Percentiles rank a stretch among this genome's conserved stretches.
These are phyloP conservation scores for Saccharomyces mikatae DNA, from an alignment of 805 yeast genomes.

Conservation along the genomic window DNA sequence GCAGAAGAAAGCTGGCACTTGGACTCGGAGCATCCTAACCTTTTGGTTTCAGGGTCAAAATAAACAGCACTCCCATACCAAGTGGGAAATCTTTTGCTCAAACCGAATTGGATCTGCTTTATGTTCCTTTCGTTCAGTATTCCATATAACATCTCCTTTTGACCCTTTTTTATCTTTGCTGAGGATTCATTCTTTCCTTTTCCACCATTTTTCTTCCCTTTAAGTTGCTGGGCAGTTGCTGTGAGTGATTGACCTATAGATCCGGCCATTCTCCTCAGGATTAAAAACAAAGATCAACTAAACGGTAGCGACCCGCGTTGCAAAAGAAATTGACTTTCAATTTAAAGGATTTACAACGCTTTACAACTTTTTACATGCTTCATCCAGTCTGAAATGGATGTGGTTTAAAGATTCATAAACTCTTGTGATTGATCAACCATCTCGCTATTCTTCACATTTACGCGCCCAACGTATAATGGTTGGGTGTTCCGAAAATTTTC, in stretches of 20 bases:
- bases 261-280: not conserved
- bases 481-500: not conserved
- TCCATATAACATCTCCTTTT: conserved; percentile 44
- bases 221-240: not conserved
- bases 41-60: conserved; percentile 43
- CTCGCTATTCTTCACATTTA: not conserved
- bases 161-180: conserved; percentile 16
- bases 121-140: conserved; percentile 57
- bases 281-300: not conserved
- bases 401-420: not conserved
- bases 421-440: not conserved
- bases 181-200: not conserved
- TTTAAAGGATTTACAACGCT: too few species aligned
- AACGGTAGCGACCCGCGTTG: not conserved
- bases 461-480: not conserved
- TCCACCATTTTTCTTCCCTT: not conserved
- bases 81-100: conserved; percentile 53
- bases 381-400: not conserved
- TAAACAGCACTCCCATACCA: conserved; percentile 88
- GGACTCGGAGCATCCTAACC: conserved; percentile 37
- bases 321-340: not conserved
- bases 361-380: not conserved
- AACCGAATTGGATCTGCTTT: conserved; percentile 55
- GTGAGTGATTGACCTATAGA: not conserved
- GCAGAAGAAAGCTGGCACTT: conserved; percentile 3